Evolutionary conservation across 2,329 filamentous ascomycete species (phyloP).

Genomic region (Botryotinia narcissicola): DNA sequence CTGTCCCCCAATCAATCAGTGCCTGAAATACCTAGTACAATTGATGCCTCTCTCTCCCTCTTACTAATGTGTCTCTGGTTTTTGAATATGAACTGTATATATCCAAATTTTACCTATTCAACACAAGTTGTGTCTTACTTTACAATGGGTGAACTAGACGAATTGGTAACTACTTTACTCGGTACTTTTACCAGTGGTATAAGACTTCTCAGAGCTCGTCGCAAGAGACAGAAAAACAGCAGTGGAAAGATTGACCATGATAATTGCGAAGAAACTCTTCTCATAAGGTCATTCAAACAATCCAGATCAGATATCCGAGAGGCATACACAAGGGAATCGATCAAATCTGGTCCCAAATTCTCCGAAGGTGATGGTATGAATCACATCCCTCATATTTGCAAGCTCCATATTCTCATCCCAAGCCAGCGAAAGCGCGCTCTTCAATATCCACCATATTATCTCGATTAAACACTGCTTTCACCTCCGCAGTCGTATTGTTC

Average conservation of each 20-base stretch:
- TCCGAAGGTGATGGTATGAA: slow-evolving; percentile 50
- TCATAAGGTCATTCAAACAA: slow-evolving; percentile 38
- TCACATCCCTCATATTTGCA: neutral
- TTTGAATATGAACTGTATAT: neutral
- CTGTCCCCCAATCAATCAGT: neutral
- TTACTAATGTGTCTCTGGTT: neutral
- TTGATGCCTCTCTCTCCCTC: neutral
- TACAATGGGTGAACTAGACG: slow-evolving; percentile 45
- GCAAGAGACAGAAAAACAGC: slow-evolving; percentile 29
- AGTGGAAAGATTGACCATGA: neutral
- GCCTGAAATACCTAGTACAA: neutral
- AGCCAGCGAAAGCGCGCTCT: slow-evolving; percentile 33
- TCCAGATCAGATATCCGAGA: slow-evolving; percentile 40
- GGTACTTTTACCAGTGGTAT: slow-evolving; percentile 45
- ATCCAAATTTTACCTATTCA: neutral
- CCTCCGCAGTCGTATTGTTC: slow-evolving; percentile 42
- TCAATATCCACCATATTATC: slow-evolving; percentile 42
- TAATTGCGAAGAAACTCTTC: slow-evolving; percentile 37
- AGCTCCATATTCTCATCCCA: slow-evolving; percentile 1
- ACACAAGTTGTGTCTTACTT: neutral
- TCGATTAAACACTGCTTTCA: slow-evolving; percentile 45
- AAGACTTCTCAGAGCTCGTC: slow-evolving; percentile 42
- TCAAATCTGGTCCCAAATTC: slow-evolving; percentile 44
- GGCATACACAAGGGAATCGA: slow-evolving; percentile 45
- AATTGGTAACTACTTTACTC: slow-evolving; percentile 46